These are phyloP conservation scores for Rhynchosporium graminicola DNA, from an alignment of 2,329 filamentous ascomycete genomes.

Conservation along the genomic window DNA sequence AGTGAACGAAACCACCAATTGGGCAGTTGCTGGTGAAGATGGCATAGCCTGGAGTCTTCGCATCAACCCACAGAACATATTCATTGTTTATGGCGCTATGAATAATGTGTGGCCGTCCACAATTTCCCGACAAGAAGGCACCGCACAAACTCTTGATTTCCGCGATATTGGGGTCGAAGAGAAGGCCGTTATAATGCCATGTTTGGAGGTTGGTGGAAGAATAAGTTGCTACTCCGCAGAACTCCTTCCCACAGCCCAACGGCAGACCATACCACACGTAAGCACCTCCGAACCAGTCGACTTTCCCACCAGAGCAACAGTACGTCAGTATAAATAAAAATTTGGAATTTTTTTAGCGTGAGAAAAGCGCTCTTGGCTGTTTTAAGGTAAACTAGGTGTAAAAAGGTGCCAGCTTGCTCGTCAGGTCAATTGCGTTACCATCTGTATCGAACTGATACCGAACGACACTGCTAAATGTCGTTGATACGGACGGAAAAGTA, in stretches of 20 bases:
- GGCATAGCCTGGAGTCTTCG: conserved; percentile 26
- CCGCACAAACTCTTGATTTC: conserved; percentile 26
- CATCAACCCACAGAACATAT: conserved; percentile 29
- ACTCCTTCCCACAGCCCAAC: conserved; percentile 27
- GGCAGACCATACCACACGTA: conserved; percentile 34
- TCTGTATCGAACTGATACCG: conserved; percentile 33
- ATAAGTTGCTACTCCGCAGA: conserved; percentile 33
- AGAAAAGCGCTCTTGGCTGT: not conserved
- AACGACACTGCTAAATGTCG: conserved; percentile 27
- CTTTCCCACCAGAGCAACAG: conserved; percentile 27
- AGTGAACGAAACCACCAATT: conserved; percentile 23
- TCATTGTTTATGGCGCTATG: conserved; percentile 25
- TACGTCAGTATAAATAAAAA: not conserved
- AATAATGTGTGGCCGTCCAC: conserved; percentile 30
- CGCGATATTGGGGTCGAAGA: conserved; percentile 28
- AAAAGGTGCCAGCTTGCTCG: not conserved
- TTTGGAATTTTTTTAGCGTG: not conserved
- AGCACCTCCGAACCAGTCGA: conserved; percentile 30
- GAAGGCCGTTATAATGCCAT: conserved; percentile 30
- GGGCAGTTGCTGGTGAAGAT: conserved; percentile 27
- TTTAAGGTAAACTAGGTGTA: not conserved
- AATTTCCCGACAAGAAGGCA: conserved; percentile 23
- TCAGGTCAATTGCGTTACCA: conserved; percentile 33
- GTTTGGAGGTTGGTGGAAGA: conserved; percentile 30
- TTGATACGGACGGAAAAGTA: conserved; percentile 19